These are phyloP conservation scores for Lachnellula arida DNA, from an alignment of 2,329 filamentous ascomycete genomes.

Conservation along the genomic window DNA sequence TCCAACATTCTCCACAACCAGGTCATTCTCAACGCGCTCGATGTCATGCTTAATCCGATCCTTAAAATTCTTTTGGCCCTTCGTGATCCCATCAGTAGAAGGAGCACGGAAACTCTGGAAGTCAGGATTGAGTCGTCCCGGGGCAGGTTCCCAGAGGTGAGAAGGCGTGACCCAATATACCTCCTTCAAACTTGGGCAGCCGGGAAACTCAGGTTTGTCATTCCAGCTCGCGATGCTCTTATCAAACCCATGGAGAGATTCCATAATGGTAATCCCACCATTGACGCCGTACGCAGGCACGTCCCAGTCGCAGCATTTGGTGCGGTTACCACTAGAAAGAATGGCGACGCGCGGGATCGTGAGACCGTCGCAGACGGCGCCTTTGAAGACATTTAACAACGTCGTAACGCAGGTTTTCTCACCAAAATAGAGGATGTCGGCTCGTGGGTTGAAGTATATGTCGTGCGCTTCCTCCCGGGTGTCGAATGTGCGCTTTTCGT, in stretches of 20 bases:
- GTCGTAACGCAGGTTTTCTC: conserved; percentile 8
- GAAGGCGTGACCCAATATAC: conserved; percentile 5
- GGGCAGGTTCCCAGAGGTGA: conserved; percentile 1
- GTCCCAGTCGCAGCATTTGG: conserved; percentile 4
- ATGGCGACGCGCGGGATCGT: conserved; percentile 7
- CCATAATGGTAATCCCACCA: conserved; percentile 3
- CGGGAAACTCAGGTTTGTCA: background rate
- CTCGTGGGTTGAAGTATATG: conserved; percentile 7
- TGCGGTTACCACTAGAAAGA: background rate
- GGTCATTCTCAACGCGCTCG: background rate
- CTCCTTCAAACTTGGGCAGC: conserved; percentile 5
- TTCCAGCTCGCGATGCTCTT: background rate
- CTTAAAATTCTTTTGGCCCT: conserved; percentile 2
- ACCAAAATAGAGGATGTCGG: conserved; percentile 10
- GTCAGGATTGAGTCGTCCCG: background rate
- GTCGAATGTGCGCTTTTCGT: background rate
- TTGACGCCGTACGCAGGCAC: background rate
- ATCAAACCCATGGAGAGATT: conserved; percentile 10
- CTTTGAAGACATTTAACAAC: background rate
- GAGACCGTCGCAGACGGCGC: no score
- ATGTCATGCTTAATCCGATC: background rate
- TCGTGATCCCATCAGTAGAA: conserved; percentile 5
- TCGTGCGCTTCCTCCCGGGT: background rate
- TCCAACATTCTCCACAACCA: background rate
- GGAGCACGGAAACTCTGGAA: conserved; percentile 4